Evolutionary conservation across 208 protist species (phyloP).

Genomic region (Leishmania tarentolae): DNA sequence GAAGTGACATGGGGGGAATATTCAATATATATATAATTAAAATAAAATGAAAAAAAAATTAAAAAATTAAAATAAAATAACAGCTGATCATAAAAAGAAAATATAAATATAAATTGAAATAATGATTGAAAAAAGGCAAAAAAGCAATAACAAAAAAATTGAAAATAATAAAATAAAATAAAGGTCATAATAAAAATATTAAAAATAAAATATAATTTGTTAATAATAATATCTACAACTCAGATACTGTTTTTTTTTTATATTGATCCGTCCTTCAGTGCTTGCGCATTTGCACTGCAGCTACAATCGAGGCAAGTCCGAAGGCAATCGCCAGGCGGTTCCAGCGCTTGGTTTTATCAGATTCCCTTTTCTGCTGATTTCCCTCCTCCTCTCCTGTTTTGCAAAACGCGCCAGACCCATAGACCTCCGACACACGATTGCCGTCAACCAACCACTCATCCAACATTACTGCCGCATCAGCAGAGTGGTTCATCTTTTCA

Average conservation of each 20-base stretch:
- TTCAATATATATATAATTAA: neutral
- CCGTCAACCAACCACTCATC: constrained; percentile 13
- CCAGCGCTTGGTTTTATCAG: neutral
- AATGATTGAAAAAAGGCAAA: too few relatives aligned
- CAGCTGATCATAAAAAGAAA: neutral
- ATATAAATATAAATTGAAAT: neutral
- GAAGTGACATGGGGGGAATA: neutral
- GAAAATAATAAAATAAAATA: too few relatives aligned
- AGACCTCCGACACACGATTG: neutral
- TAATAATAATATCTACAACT: too few relatives aligned
- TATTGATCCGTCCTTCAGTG: neutral
- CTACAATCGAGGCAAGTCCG: neutral
- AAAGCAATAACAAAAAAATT: too few relatives aligned
- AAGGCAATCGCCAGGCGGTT: neutral
- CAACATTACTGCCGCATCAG: constrained; percentile 21
- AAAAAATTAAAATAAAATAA: too few relatives aligned
- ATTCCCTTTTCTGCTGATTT: constrained; percentile 6
- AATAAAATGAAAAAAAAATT: too few relatives aligned
- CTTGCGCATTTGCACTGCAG: constrained; percentile 1
- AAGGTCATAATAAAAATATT: too few relatives aligned
- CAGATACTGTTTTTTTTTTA: too few relatives aligned
- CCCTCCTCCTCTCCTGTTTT: neutral
- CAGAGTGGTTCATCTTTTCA: constrained; percentile 29
- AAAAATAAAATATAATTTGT: too few relatives aligned
- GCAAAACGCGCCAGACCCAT: neutral